Conservation (phyloP, 2,329 filamentous ascomycete genomes). For the Trichoderma endophyticum region DNA sequence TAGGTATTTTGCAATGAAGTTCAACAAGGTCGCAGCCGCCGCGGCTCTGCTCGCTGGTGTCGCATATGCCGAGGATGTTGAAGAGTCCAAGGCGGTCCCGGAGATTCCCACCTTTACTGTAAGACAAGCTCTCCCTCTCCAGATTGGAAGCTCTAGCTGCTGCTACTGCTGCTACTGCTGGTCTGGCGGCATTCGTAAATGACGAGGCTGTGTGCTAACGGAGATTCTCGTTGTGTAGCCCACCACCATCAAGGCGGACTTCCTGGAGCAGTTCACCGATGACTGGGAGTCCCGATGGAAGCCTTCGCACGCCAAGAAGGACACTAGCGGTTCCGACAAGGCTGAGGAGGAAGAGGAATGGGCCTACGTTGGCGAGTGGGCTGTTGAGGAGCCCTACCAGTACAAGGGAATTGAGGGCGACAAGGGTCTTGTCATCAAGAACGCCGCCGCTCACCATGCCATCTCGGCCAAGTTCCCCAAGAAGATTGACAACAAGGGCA, state of each 20-base stretch:
- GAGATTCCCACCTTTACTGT: constrained; percentile 85
- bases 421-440: constrained; percentile 97
- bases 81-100: constrained; percentile 58
- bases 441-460: constrained; percentile 95
- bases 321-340: constrained; percentile 65
- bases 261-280: constrained; percentile 97
- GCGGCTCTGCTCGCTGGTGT: constrained; percentile 69
- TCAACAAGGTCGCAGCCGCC: constrained; percentile 73
- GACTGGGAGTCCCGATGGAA: constrained; percentile 95
- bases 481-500: constrained; percentile 94
- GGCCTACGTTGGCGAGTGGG: constrained; percentile 96
- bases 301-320: constrained; percentile 95
- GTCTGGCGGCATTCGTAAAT: background rate
- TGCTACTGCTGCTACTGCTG: background rate
- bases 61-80: constrained; percentile 65
- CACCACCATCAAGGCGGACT: constrained; percentile 82
- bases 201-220: constrained; percentile 21
- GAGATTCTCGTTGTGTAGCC: constrained; percentile 55
- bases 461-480: constrained; percentile 98
- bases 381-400: constrained; percentile 88
- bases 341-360: constrained; percentile 79
- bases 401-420: constrained; percentile 92
- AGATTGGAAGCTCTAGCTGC: background rate
- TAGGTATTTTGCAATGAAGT: constrained; percentile 64
- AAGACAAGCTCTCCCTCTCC: constrained; percentile 40